Evolutionary conservation across 108 stramenopile species (phyloP), one percentile per base, ranked within the genome.

Genomic region (Cylindrotheca fusiformis): DNA sequence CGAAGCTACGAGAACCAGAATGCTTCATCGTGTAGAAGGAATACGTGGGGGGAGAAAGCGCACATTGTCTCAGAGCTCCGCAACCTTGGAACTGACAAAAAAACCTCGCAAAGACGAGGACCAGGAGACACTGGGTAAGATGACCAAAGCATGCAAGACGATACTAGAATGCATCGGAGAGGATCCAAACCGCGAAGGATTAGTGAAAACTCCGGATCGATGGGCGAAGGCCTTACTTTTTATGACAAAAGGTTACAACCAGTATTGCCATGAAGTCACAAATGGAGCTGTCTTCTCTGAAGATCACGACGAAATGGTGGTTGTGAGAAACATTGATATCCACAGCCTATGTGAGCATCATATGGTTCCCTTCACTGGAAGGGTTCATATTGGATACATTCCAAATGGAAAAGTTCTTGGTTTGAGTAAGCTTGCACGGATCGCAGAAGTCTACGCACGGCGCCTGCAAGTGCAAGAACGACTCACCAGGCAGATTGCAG

Each of bases 381-480:
- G 87, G 24, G 87, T 95, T 22, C 97, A 97, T 71, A 97, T 99
- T 66, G 97, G 95, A 10, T 99, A 99, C 78, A 96, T 99, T 60
- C 98, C 98, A 57, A 78, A 93, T 71, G 92, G 95, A 23, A 91
- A 94, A 62, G 90, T 97, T 48, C 76, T 95, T 23, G 97, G 97
- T 19, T 62, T 98, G 52, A 88, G 85, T 67, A 99, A 99, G 68
- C 80, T 99, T 45, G 96, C 96, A 10, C 78, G 98, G 1, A 96
- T 98, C 60, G 91, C 94, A 23, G 97, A 99, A 56, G 78, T 98
- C 53, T 98, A 71, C 67, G 75, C 97, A 6, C 71, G 95, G 44
- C 68, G 98, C 2, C 73, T 99, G 31, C 99, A 99, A 75, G 97
- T 99, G n/a, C 99, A 99, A 73, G 99, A 99, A 68, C 85, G 99